A percentile compares a stretch with the other conserved stretches of the same genome.
Conservation (phyloP, 257 asterid species). For the Avicennia marina region DNA sequence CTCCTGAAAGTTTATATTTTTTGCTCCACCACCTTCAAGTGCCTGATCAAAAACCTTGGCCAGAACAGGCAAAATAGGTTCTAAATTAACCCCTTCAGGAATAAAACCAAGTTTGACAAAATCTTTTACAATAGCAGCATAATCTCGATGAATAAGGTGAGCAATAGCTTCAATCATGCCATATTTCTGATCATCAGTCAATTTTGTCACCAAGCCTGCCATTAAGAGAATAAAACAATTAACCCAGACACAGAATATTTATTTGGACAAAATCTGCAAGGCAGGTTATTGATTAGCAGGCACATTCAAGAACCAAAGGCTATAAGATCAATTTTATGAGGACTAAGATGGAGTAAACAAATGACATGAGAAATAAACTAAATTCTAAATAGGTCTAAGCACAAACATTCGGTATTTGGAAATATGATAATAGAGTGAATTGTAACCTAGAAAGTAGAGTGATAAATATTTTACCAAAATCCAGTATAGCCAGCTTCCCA, state of each 20-base stretch:
- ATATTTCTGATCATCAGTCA: constrained; percentile 92
- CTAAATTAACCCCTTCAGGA: constrained; percentile 86
- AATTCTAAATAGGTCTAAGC: too few species aligned
- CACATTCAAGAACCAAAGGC: too few species aligned
- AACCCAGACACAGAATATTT: too few species aligned
- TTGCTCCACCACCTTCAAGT: constrained; percentile 99
- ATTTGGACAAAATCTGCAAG: too few species aligned
- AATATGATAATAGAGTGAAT: too few species aligned
- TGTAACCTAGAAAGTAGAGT: not conserved
- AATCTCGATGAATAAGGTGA: constrained; percentile 98
- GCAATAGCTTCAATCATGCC: constrained; percentile 99
- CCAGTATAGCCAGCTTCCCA: constrained; percentile 93
- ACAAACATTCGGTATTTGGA: too few species aligned
- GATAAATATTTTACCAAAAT: constrained; percentile 59
- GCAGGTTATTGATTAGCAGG: too few species aligned
- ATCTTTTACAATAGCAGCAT: constrained; percentile 90
- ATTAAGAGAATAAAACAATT: too few species aligned
- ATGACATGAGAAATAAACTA: too few species aligned
- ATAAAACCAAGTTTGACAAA: constrained; percentile 92
- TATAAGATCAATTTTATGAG: too few species aligned
- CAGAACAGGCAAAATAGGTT: constrained; percentile 93
- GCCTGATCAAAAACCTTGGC: constrained; percentile 99
- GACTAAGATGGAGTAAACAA: too few species aligned
- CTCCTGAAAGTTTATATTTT: constrained; percentile 93
- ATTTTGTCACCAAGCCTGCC: constrained; percentile 91